These are phyloP conservation scores for Chaetomiaceae sp. DNA, from an alignment of 2,329 filamentous ascomycete species.

Conservation along the genomic window DNA sequence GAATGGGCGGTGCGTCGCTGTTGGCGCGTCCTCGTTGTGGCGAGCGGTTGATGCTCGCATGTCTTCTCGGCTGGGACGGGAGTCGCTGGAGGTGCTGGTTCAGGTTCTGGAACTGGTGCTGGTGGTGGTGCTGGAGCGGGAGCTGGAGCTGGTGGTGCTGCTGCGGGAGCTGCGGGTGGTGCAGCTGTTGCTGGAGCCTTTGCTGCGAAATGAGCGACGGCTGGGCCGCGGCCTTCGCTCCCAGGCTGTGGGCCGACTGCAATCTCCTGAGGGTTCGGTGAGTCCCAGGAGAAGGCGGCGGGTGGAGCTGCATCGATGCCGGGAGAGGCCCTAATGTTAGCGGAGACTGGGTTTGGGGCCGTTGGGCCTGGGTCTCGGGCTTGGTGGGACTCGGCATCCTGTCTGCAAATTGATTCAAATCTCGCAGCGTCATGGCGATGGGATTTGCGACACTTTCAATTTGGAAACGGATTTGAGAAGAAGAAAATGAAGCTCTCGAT, in stretches of 20 bases:
- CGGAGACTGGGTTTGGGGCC: no score
- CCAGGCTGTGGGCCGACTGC: constrained; percentile 69
- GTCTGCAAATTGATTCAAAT: constrained; percentile 19
- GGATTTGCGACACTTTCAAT: neutral
- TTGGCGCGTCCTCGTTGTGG: constrained; percentile 62
- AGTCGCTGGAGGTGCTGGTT: constrained; percentile 28
- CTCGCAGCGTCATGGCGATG: constrained; percentile 15
- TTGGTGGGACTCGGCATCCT: constrained; percentile 18
- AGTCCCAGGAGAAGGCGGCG: constrained; percentile 58
- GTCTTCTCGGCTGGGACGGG: constrained; percentile 37
- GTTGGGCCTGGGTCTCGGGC: constrained; percentile 12
- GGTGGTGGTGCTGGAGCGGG: constrained; percentile 41
- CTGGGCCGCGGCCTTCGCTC: constrained; percentile 46
- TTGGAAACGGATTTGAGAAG: neutral
- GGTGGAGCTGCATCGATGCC: constrained; percentile 43
- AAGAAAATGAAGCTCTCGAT: neutral
- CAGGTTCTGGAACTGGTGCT: constrained; percentile 26
- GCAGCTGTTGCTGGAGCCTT: constrained; percentile 36
- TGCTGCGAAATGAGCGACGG: constrained; percentile 61
- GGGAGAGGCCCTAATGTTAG: constrained; percentile 22
- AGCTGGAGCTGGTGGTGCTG: constrained; percentile 29
- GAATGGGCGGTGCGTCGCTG: constrained; percentile 55
- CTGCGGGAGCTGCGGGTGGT: constrained; percentile 29
- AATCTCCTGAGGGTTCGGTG: constrained; percentile 66
- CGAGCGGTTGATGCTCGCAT: constrained; percentile 37